Evolutionary conservation across 1,284 basidiomycete genomes (phyloP), one percentile per base, ranked within the genome.

Genomic region (Ceratobasidium theobromae): DNA sequence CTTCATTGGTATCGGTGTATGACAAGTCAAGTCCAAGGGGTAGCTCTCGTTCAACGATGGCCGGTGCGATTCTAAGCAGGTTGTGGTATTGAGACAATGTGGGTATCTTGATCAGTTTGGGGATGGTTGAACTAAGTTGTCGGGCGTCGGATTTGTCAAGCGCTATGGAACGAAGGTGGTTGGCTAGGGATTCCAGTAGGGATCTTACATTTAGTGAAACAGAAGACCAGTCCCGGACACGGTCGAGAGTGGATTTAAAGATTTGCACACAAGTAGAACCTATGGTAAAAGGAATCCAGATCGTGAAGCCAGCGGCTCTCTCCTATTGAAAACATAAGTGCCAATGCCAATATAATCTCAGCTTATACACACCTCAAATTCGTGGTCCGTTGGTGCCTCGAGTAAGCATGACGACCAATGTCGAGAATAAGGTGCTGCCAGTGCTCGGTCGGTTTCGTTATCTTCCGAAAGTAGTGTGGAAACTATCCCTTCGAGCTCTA

Each of bases 201-300:
- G n/a, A 30, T 21, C 25, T 4, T n/a, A 38, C 30, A 14, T 40
- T 21, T 18, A 43, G 16, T 11, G 57, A 27, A n/a, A 60, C 23
- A 18, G 43, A 33, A 21, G 16, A 12, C 57, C 32, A 48, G 45
- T 60, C 28, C 25, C 35, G 30, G 38, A 49, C 33, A 18, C 28
- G 43, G 5, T n/a, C 21, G 27, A 60, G 57, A 6, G 32, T 27
- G 18, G 33, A 5, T 16, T 38, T 49, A 21, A 60, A 60, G 6
- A 49, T n/a, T 5, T 28, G 57, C 2, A 48, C 46, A 25, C 57
- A 49, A 18, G 32, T 49, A 11, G 16, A 33, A 25, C 28, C 30
- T 35, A 32, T 43, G n/a, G 32, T 60, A n/a, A 60, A 60, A 16
- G 57, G 57, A 32, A 60, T 49, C 57, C 57, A 60, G 23, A 60